phyloP scores from a whole-genome alignment of 2,329 filamentous ascomycete species.

The Daldinia sp. region DNA sequence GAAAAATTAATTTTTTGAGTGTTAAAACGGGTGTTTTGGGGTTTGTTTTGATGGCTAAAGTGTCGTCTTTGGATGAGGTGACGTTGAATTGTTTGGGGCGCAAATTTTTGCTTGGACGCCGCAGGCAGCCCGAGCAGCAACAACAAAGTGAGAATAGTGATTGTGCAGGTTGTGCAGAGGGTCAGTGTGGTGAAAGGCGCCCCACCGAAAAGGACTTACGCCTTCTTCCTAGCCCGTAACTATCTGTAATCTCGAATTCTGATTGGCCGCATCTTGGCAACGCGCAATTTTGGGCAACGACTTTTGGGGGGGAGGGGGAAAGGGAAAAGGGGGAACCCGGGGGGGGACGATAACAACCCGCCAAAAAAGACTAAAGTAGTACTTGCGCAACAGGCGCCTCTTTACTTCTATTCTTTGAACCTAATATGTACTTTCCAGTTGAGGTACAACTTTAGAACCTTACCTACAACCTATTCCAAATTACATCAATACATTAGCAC shows the following conservation, averaged over 20 bases:
- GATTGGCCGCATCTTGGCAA: slow-evolving; percentile 12
- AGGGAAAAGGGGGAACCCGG: slow-evolving; percentile 8
- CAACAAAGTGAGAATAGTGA: slow-evolving; percentile 37
- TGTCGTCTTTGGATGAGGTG: slow-evolving; percentile 61
- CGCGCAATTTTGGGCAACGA: slow-evolving; percentile 23
- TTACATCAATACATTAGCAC: background rate
- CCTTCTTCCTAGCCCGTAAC: slow-evolving; percentile 19
- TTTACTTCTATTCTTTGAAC: slow-evolving; percentile 7
- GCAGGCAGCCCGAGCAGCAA: slow-evolving; percentile 41
- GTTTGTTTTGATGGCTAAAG: slow-evolving; percentile 67
- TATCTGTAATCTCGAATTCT: background rate
- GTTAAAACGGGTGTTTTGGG: slow-evolving; percentile 64
- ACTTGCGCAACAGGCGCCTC: background rate
- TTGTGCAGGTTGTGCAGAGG: slow-evolving; percentile 33
- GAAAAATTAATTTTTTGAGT: slow-evolving; percentile 65
- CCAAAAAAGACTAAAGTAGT: slow-evolving; percentile 2
- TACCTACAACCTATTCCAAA: background rate
- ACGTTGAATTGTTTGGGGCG: slow-evolving; percentile 68
- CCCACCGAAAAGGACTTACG: slow-evolving; percentile 13
- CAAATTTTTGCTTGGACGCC: slow-evolving; percentile 60
- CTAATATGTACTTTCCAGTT: slow-evolving; percentile 2
- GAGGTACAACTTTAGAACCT: background rate
- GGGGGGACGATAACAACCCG: slow-evolving; percentile 9
- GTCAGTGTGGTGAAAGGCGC: slow-evolving; percentile 6
- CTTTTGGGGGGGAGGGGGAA: slow-evolving; percentile 9